Conservation (phyloP, 164 flowering plant genomes). For the Vitis cinerea region DNA sequence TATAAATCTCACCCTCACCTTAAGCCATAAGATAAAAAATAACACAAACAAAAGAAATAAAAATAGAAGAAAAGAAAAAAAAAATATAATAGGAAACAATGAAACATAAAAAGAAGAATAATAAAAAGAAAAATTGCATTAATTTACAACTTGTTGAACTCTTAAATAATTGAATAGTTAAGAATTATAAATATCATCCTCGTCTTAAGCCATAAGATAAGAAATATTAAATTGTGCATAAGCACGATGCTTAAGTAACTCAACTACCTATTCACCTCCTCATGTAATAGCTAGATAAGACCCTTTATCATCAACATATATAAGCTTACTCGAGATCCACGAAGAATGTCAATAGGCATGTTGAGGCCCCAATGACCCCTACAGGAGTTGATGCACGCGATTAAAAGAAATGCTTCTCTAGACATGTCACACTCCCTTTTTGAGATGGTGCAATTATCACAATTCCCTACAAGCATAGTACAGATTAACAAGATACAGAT, state of each 20-base stretch:
- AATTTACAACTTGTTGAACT: not conserved
- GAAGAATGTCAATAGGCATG: constrained; percentile 59
- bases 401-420: constrained; percentile 51
- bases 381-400: constrained; percentile 48
- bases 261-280: not conserved
- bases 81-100: too few relatives aligned
- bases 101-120: too few relatives aligned
- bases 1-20: too few relatives aligned
- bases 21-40: too few relatives aligned
- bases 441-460: constrained; percentile 56
- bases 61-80: too few relatives aligned
- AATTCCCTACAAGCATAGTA: constrained; percentile 36
- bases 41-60: too few relatives aligned
- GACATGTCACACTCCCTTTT: constrained; percentile 49
- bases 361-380: constrained; percentile 60
- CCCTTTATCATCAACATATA: not conserved
- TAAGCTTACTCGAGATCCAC: constrained; percentile 61
- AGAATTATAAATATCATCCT: too few relatives aligned
- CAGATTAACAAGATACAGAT: not conserved
- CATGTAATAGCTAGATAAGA: not conserved
- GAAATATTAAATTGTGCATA: not conserved
- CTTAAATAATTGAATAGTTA: not conserved
- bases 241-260: not conserved
- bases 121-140: too few relatives aligned
- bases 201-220: not conserved